Percentiles rank a stretch among this genome's conserved stretches.
Evolutionary conservation across 2,329 filamentous ascomycete genomes (phyloP).

Genomic region (Endocalyx cinctus): DNA sequence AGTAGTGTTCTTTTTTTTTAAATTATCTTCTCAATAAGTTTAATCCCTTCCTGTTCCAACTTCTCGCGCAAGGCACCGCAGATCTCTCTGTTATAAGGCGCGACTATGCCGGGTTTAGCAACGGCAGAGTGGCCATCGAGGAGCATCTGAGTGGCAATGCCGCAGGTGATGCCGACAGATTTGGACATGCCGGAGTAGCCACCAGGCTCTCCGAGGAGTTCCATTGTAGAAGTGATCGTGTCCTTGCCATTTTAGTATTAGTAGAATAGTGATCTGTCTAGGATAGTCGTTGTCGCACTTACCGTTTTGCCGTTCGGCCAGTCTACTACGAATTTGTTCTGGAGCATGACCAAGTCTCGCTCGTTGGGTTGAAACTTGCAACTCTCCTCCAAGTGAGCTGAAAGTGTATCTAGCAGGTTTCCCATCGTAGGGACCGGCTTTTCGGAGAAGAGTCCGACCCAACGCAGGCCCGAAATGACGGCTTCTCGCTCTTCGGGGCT

Average conservation of each 20-base stretch:
- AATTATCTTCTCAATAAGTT: not conserved
- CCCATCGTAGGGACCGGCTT: conserved; percentile 54
- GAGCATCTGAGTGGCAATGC: conserved; percentile 58
- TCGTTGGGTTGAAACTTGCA: conserved; percentile 66
- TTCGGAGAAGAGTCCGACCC: conserved; percentile 53
- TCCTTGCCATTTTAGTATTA: conserved; percentile 36
- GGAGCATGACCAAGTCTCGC: conserved; percentile 57
- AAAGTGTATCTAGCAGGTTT: conserved; percentile 67
- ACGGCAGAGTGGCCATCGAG: conserved; percentile 41
- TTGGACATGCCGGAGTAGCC: conserved; percentile 67
- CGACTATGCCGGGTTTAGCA: conserved; percentile 12
- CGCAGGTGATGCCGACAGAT: conserved; percentile 63
- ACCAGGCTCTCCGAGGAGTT: conserved; percentile 61
- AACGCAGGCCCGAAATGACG: conserved; percentile 59
- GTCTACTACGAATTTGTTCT: conserved; percentile 65
- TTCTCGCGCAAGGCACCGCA: conserved; percentile 8
- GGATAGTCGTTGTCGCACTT: not conserved
- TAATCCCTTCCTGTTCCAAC: not conserved
- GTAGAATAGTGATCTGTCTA: too few relatives aligned
- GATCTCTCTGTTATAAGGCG: conserved; percentile 12
- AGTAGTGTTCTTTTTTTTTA: too few relatives aligned
- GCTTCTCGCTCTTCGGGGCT: conserved; percentile 57
- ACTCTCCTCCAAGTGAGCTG: conserved; percentile 67
- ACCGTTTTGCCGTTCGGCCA: conserved; percentile 52
- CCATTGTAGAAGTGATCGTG: conserved; percentile 59